phyloP scores from a whole-genome alignment of 2,329 filamentous ascomycete genomes.

The Neoarthrinium moseri region DNA sequence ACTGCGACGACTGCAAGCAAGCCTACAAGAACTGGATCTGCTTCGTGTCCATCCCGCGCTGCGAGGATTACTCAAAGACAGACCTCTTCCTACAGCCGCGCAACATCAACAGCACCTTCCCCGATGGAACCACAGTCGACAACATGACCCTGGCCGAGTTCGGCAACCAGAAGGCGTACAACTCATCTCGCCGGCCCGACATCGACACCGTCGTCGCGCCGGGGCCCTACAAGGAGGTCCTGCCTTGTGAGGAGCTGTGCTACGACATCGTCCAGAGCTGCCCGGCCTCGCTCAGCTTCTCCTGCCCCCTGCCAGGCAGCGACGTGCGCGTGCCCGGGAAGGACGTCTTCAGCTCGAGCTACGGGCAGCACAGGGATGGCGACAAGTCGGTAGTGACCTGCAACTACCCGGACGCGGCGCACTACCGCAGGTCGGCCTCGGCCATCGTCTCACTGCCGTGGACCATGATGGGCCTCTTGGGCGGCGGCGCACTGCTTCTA shows the following conservation, averaged over 20 bases:
- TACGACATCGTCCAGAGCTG: conserved; percentile 84
- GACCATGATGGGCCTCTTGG: conserved; percentile 12
- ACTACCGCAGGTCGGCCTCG: conserved; percentile 41
- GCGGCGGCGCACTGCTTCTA: neutral
- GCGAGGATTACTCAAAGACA: conserved; percentile 71
- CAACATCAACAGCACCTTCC: conserved; percentile 69
- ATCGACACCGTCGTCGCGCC: conserved; percentile 74
- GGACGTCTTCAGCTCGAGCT: conserved; percentile 45
- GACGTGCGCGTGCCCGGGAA: conserved; percentile 50
- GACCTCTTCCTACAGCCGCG: conserved; percentile 60
- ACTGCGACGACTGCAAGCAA: conserved; percentile 70
- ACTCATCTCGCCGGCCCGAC: conserved; percentile 63
- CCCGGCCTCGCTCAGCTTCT: conserved; percentile 72
- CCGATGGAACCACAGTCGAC: conserved; percentile 61
- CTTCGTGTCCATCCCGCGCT: conserved; percentile 87
- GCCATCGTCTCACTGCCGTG: conserved; percentile 19
- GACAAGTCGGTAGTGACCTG: conserved; percentile 40
- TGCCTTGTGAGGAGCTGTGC: conserved; percentile 87
- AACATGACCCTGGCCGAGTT: conserved; percentile 26
- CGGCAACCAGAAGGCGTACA: conserved; percentile 38
- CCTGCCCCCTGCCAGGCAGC: conserved; percentile 62
- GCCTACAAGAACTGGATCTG: conserved; percentile 97
- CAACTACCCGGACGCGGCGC: conserved; percentile 61
- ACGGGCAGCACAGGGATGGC: conserved; percentile 30
- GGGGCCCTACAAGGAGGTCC: conserved; percentile 89